Percentiles rank a stretch among this genome's conserved stretches.
These are phyloP conservation scores for Colletotrichum sp. DNA, from an alignment of 2,329 filamentous ascomycete species.

Conservation along the genomic window DNA sequence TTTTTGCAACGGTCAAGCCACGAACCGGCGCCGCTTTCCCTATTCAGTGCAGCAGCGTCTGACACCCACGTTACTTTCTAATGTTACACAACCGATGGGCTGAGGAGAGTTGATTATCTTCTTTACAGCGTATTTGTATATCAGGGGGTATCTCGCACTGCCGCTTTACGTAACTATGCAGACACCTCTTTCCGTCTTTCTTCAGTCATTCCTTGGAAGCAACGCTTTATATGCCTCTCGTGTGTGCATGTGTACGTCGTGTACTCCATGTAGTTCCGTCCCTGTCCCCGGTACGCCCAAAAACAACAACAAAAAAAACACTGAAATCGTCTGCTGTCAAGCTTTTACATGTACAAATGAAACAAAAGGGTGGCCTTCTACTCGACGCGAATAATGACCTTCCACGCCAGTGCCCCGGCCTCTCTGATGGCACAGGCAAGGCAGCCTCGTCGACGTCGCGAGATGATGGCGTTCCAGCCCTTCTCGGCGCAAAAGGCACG, in stretches of 20 bases:
- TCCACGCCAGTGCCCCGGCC: conserved; percentile 72
- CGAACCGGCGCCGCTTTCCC: background rate
- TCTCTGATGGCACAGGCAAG: conserved; percentile 77
- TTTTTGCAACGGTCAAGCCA: background rate
- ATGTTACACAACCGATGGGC: background rate
- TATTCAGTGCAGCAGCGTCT: background rate
- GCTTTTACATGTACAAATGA: background rate
- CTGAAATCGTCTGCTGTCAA: background rate
- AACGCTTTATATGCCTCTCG: conserved; percentile 11
- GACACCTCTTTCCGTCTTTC: background rate
- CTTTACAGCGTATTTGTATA: background rate
- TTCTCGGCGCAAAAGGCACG: conserved; percentile 76
- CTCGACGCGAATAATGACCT: conserved; percentile 67
- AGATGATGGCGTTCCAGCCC: conserved; percentile 77
- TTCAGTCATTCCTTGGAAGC: background rate
- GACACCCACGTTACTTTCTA: background rate
- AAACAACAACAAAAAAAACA: background rate
- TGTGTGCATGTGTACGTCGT: background rate
- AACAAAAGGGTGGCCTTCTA: conserved; percentile 26
- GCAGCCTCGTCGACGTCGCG: conserved; percentile 70
- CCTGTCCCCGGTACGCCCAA: background rate
- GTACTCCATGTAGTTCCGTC: background rate
- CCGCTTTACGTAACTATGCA: conserved; percentile 8
- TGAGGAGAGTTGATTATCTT: background rate
- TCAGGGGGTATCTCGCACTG: conserved; percentile 16